These are phyloP conservation scores for Ophiocordyceps australis DNA, from an alignment of 2,329 filamentous ascomycete species.

Conservation along the genomic window DNA sequence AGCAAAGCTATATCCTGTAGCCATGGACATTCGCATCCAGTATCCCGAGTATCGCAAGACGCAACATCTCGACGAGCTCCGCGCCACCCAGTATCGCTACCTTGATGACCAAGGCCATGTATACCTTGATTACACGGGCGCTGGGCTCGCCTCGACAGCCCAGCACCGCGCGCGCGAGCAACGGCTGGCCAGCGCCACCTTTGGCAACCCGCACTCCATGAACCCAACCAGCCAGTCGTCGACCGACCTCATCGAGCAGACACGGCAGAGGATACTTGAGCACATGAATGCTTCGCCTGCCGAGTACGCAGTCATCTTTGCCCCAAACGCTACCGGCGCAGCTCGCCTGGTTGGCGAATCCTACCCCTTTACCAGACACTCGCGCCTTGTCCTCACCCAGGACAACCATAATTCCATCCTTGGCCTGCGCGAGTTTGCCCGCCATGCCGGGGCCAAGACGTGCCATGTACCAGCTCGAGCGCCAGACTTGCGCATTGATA, in stretches of 20 bases:
- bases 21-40: no score
- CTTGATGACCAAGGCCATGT: constrained; percentile 18
- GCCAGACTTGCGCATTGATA: constrained; percentile 11
- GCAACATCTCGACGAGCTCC: constrained; percentile 8
- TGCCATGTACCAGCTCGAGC: constrained; percentile 11
- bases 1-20: no score
- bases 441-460: constrained; percentile 7
- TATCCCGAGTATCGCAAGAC: constrained; percentile 17
- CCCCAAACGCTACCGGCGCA: constrained; percentile 18
- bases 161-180: constrained; percentile 13
- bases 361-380: constrained; percentile 12
- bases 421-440: constrained; percentile 18
- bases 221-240: constrained; percentile 17
- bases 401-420: constrained; percentile 25
- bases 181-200: constrained; percentile 11
- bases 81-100: constrained; percentile 13
- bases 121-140: constrained; percentile 22
- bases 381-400: constrained; percentile 14
- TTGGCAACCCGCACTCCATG: constrained; percentile 20
- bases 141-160: constrained; percentile 13
- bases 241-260: constrained; percentile 13
- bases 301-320: constrained; percentile 22
- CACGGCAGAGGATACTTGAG: constrained; percentile 12
- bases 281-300: constrained; percentile 14
- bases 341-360: constrained; percentile 19